Evolutionary conservation across 768 basidiomycete species (phyloP).

Genomic region (Chlorophyllum brunneum): DNA sequence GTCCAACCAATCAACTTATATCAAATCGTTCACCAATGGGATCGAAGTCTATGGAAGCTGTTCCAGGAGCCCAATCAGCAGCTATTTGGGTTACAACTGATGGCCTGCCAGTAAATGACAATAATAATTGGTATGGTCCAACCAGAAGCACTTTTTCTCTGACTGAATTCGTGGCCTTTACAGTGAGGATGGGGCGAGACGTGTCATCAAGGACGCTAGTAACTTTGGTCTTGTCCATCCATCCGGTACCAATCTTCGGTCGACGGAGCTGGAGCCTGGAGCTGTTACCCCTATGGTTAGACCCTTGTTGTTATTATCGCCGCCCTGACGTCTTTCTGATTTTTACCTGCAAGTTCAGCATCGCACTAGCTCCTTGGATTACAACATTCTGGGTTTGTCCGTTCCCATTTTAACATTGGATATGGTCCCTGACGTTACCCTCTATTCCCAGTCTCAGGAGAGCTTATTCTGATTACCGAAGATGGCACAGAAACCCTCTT

Average conservation of each 20-base stretch:
- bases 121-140: constrained; percentile 37
- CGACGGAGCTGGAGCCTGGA: constrained; percentile 55
- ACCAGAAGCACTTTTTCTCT: background rate
- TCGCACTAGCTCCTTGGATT: constrained; percentile 56
- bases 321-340: background rate
- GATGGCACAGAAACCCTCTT: constrained; percentile 51
- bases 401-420: background rate
- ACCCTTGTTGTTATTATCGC: background rate
- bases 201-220: constrained; percentile 31
- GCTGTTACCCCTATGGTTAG: constrained; percentile 45
- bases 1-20: background rate
- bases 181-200: constrained; percentile 50
- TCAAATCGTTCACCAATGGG: background rate
- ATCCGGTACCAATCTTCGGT: constrained; percentile 43
- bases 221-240: constrained; percentile 42
- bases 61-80: constrained; percentile 32
- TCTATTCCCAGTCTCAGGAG: constrained; percentile 44
- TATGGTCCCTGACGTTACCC: constrained; percentile 8
- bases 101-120: constrained; percentile 49
- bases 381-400: constrained; percentile 51
- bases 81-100: constrained; percentile 48
- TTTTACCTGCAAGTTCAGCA: constrained; percentile 22
- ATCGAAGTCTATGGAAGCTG: constrained; percentile 28
- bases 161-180: background rate
- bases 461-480: constrained; percentile 51